Conservation (phyloP, 805 yeast genomes). For the Metschnikowia rubicola region DNA sequence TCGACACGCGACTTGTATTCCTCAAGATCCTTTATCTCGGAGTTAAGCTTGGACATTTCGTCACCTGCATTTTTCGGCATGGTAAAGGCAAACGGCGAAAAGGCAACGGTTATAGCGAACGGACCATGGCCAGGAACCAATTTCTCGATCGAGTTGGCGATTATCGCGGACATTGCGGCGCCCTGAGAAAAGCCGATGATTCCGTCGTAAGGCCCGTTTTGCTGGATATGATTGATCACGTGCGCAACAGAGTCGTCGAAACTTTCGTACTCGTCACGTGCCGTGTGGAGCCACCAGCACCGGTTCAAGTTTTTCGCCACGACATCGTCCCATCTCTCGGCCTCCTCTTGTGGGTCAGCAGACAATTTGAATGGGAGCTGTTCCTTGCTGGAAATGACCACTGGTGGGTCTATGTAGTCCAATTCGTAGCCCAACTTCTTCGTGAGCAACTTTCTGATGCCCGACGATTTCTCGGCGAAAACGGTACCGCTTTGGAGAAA, state of each 20-base stretch:
- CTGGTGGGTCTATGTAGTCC: constrained; percentile 35
- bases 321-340: constrained; percentile 29
- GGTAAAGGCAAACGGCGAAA: constrained; percentile 38
- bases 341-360: constrained; percentile 24
- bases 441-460: constrained; percentile 27
- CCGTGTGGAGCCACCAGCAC: constrained; percentile 34
- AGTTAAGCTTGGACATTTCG: constrained; percentile 16
- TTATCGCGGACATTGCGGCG: constrained; percentile 35
- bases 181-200: constrained; percentile 44
- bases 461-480: constrained; percentile 33
- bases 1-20: constrained; percentile 19
- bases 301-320: constrained; percentile 28
- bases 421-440: constrained; percentile 26
- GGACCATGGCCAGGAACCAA: constrained; percentile 24
- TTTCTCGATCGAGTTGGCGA: constrained; percentile 23
- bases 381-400: constrained; percentile 20
- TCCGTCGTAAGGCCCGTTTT: constrained; percentile 42
- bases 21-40: constrained; percentile 22
- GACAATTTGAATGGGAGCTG: constrained; percentile 30
- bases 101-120: constrained; percentile 27
- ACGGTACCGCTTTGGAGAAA: constrained; percentile 34
- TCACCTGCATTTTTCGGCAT: constrained; percentile 17
- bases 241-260: constrained; percentile 26
- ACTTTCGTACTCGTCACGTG: constrained; percentile 25
- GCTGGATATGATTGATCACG: constrained; percentile 25